Conservation (phyloP, 495 filamentous ascomycete genomes). For the Tuber umbilicatum region DNA sequence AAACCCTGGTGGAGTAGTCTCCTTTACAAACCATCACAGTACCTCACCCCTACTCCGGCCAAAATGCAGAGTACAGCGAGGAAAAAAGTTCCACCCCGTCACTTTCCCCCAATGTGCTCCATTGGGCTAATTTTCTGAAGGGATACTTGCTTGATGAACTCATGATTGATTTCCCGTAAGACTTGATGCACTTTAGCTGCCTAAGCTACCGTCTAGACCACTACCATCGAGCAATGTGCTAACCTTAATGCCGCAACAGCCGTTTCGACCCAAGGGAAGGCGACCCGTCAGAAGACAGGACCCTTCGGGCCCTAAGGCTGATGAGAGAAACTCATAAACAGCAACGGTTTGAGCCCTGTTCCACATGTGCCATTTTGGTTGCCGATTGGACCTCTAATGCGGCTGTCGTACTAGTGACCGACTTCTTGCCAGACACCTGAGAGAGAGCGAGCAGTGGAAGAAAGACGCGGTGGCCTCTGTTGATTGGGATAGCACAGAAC, state of each 20-base stretch:
- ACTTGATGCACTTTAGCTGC: background rate
- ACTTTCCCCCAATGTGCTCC: background rate
- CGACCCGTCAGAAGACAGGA: constrained; percentile 24
- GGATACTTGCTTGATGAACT: constrained; percentile 29
- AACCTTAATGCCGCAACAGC: constrained; percentile 4
- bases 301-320: constrained; percentile 26
- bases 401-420: constrained; percentile 14
- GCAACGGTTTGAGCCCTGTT: constrained; percentile 14
- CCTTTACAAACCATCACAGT: constrained; percentile 20
- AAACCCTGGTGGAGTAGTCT: constrained; percentile 13
- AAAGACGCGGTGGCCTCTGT: constrained; percentile 27
- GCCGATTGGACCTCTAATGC: constrained; percentile 5
- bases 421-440: constrained; percentile 23
- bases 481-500: constrained; percentile 25
- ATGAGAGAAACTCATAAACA: constrained; percentile 35
- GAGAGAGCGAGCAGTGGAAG: constrained; percentile 31
- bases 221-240: background rate
- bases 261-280: constrained; percentile 19
- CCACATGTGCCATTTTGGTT: background rate
- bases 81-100: constrained; percentile 1
- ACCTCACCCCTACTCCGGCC: constrained; percentile 10
- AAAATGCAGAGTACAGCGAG: background rate
- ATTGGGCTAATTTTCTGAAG: constrained; percentile 11
- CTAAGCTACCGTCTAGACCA: background rate
- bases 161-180: constrained; percentile 31